phyloP scores from a whole-genome alignment of 2,329 filamentous ascomycete species.

The Trematosphaeria pertusa region DNA sequence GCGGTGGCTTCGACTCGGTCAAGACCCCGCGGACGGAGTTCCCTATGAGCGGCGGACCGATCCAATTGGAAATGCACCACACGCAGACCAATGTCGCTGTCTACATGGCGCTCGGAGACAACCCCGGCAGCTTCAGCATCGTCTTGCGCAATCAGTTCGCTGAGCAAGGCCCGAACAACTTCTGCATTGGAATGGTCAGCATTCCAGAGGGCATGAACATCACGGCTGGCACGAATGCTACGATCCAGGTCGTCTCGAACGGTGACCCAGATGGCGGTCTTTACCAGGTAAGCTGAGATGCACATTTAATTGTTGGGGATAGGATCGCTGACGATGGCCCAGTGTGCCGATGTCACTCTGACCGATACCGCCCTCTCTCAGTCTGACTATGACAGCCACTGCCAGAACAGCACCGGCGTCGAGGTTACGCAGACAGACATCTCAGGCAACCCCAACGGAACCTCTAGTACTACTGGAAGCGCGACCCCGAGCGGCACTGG shows the following conservation, averaged over 20 bases:
- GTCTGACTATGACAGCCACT: constrained; percentile 55
- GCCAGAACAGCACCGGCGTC: constrained; percentile 66
- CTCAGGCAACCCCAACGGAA: constrained; percentile 56
- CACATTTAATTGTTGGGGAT: not conserved
- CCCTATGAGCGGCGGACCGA: constrained; percentile 58
- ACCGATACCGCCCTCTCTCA: constrained; percentile 58
- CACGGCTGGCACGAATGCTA: constrained; percentile 67
- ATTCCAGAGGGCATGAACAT: constrained; percentile 61
- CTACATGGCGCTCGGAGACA: constrained; percentile 59
- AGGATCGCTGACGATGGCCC: constrained; percentile 11
- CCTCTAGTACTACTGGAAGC: constrained; percentile 42
- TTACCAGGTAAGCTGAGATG: constrained; percentile 62
- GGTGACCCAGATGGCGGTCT: constrained; percentile 66
- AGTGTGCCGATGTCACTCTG: constrained; percentile 80
- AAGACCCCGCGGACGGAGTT: constrained; percentile 56
- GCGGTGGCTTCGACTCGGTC: constrained; percentile 58
- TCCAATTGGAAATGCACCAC: constrained; percentile 62
- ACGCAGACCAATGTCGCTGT: constrained; percentile 60
- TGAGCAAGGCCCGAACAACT: constrained; percentile 66
- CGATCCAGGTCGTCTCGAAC: constrained; percentile 72
- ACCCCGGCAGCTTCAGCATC: constrained; percentile 69
- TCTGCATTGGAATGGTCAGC: constrained; percentile 69
- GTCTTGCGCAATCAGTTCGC: constrained; percentile 68
- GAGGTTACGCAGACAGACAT: constrained; percentile 51
- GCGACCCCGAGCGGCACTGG: constrained; percentile 23